Evolutionary conservation across 2,329 filamentous ascomycete species (phyloP).

Genomic region (Cytospora piceicola): DNA sequence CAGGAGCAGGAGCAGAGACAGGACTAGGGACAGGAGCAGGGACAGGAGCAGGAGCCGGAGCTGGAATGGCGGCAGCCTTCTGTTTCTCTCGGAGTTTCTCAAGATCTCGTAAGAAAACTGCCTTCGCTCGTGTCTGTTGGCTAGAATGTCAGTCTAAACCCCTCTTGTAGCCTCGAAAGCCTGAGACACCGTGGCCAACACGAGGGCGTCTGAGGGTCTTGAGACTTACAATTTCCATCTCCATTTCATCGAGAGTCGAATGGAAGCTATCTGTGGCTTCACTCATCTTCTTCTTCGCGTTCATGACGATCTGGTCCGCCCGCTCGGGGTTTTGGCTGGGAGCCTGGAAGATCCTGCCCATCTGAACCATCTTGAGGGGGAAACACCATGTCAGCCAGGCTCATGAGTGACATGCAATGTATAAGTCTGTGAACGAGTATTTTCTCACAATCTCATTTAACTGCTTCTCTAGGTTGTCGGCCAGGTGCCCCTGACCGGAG

Average conservation of each 20-base stretch:
- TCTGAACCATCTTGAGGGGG: conserved; percentile 28
- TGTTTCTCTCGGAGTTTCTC: conserved; percentile 24
- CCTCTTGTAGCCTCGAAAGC: not conserved
- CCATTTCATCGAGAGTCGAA: conserved; percentile 30
- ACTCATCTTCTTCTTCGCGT: conserved; percentile 28
- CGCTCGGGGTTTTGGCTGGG: conserved; percentile 20
- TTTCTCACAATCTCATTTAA: conserved; percentile 26
- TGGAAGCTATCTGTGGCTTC: conserved; percentile 29
- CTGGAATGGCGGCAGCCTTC: conserved; percentile 2
- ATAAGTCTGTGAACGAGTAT: not conserved
- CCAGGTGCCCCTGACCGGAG: conserved; percentile 20
- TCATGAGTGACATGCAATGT: not conserved
- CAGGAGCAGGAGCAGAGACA: not conserved
- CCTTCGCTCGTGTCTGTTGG: conserved; percentile 27
- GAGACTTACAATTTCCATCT: conserved; percentile 29
- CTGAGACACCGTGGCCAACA: not conserved
- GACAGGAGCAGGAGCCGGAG: too few species aligned
- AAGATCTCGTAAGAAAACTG: conserved; percentile 29
- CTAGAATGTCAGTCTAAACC: conserved; percentile 8
- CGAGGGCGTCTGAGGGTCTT: not conserved
- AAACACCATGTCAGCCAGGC: conserved; percentile 7
- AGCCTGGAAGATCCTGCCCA: conserved; percentile 28
- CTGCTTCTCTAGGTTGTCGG: conserved; percentile 29
- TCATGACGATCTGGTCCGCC: conserved; percentile 20
- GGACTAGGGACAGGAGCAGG: conserved; percentile 1